These are phyloP conservation scores for Russula vinacea DNA, from an alignment of 768 basidiomycete genomes.

Conservation along the genomic window DNA sequence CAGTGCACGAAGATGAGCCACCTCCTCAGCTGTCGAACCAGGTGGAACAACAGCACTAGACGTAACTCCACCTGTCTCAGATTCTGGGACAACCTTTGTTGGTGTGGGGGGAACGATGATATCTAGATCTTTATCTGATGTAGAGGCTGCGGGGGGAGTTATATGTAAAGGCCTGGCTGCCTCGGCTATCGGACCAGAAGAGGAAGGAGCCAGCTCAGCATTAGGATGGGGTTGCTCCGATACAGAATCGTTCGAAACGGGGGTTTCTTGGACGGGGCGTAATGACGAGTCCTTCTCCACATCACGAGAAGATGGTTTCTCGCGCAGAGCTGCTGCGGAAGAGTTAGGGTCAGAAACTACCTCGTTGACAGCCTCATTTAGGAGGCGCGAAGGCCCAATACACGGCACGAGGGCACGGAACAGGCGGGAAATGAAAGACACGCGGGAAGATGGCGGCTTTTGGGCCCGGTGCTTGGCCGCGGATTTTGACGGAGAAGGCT, in stretches of 20 bases:
- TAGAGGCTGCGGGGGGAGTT: constrained; percentile 30
- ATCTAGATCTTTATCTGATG: constrained; percentile 36
- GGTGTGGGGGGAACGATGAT: constrained; percentile 50
- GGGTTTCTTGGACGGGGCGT: constrained; percentile 30
- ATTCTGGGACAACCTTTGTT: constrained; percentile 51
- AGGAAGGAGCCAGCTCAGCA: constrained; percentile 10
- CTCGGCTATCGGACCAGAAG: constrained; percentile 12
- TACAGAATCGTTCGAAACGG: constrained; percentile 30
- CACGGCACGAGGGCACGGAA: constrained; percentile 66
- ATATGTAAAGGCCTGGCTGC: constrained; percentile 33
- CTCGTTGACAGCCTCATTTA: constrained; percentile 45
- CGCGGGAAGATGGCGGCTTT: constrained; percentile 40
- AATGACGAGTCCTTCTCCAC: constrained; percentile 27
- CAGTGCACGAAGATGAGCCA: constrained; percentile 32
- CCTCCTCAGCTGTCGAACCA: constrained; percentile 62
- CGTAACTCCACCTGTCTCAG: constrained; percentile 83
- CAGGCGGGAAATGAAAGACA: constrained; percentile 58
- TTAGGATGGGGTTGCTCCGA: constrained; percentile 22
- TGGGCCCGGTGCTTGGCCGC: constrained; percentile 29
- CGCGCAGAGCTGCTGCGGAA: constrained; percentile 32
- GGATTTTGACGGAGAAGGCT: constrained; percentile 27
- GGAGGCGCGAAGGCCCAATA: constrained; percentile 48
- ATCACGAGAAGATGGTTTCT: constrained; percentile 34
- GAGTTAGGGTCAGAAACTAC: constrained; percentile 31
- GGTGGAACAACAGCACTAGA: constrained; percentile 92